Evolutionary conservation across 768 basidiomycete genomes (phyloP).

Genomic region (Russula emetica): DNA sequence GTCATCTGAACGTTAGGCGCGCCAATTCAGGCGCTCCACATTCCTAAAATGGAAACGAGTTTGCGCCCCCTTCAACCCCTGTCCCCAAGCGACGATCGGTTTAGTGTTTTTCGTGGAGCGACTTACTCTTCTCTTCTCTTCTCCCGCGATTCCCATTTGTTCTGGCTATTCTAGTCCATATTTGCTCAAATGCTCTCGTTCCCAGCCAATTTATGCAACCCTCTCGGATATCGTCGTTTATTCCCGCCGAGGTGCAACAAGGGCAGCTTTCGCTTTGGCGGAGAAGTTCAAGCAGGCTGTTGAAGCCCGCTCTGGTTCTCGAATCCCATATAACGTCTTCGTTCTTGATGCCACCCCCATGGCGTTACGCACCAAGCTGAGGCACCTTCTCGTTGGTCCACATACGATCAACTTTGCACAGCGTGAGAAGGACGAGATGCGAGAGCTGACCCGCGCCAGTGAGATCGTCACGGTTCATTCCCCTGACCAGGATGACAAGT

Average conservation of each 20-base stretch:
- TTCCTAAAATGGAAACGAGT: slow-evolving; percentile 2
- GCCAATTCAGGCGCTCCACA: slow-evolving; percentile 9
- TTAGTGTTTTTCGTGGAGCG: slow-evolving; percentile 14
- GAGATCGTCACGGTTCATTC: slow-evolving; percentile 57
- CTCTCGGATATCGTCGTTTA: slow-evolving; percentile 90
- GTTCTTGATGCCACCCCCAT: slow-evolving; percentile 58
- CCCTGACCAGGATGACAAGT: slow-evolving; percentile 31
- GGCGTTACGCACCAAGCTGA: slow-evolving; percentile 42
- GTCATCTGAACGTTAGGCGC: not conserved
- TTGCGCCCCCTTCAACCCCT: slow-evolving; percentile 15
- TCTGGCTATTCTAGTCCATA: slow-evolving; percentile 30
- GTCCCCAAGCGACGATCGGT: slow-evolving; percentile 20
- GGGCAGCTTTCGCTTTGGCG: slow-evolving; percentile 56
- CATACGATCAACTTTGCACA: slow-evolving; percentile 75
- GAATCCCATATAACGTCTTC: slow-evolving; percentile 69
- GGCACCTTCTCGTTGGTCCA: slow-evolving; percentile 51
- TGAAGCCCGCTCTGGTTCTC: slow-evolving; percentile 37
- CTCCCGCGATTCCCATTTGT: slow-evolving; percentile 26
- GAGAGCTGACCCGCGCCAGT: slow-evolving; percentile 75
- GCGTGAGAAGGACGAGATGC: slow-evolving; percentile 87
- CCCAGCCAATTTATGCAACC: slow-evolving; percentile 76
- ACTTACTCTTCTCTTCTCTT: slow-evolving; percentile 10
- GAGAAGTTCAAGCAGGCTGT: slow-evolving; percentile 62
- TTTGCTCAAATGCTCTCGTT: slow-evolving; percentile 8
- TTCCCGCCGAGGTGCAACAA: slow-evolving; percentile 60